Percentiles rank a stretch among this genome's conserved stretches.
phyloP scores from a whole-genome alignment of 345 rosid species.

The Dovyalis caffra region DNA sequence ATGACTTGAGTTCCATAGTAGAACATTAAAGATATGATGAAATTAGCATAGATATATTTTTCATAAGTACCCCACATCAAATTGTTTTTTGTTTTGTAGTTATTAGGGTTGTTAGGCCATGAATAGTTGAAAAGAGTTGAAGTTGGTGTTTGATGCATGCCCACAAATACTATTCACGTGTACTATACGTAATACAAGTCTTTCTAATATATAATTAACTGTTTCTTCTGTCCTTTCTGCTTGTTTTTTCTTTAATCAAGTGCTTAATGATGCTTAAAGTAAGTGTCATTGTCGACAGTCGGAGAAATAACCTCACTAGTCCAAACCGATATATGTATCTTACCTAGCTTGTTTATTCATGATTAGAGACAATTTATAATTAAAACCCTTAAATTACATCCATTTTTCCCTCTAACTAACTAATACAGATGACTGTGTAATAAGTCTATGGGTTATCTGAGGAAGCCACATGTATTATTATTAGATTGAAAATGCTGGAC shows the following conservation, averaged over 20 bases:
- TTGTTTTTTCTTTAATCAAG: slow-evolving; percentile 19
- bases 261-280: slow-evolving; percentile 17
- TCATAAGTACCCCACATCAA: slow-evolving; percentile 38
- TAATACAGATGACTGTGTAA: background rate
- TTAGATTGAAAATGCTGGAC: background rate
- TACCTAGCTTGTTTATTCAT: background rate
- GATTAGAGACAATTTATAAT: background rate
- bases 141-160: slow-evolving; percentile 28
- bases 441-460: background rate
- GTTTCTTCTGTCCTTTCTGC: slow-evolving; percentile 11
- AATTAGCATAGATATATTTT: slow-evolving; percentile 47
- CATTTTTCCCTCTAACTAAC: slow-evolving; percentile 8
- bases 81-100: background rate
- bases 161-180: slow-evolving; percentile 39
- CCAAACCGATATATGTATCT: slow-evolving; percentile 2
- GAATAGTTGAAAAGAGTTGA: slow-evolving; percentile 23
- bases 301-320: slow-evolving; percentile 19
- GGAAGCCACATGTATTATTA: background rate
- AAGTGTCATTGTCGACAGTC: slow-evolving; percentile 27
- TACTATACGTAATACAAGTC: slow-evolving; percentile 24
- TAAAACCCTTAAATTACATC: background rate
- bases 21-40: slow-evolving; percentile 48
- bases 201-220: slow-evolving; percentile 7
- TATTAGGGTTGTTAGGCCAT: slow-evolving; percentile 38
- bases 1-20: background rate